Percentiles rank a stretch among this genome's conserved stretches.
Conservation (phyloP, 805 yeast genomes). For the Wickerhamomyces pijperi region DNA sequence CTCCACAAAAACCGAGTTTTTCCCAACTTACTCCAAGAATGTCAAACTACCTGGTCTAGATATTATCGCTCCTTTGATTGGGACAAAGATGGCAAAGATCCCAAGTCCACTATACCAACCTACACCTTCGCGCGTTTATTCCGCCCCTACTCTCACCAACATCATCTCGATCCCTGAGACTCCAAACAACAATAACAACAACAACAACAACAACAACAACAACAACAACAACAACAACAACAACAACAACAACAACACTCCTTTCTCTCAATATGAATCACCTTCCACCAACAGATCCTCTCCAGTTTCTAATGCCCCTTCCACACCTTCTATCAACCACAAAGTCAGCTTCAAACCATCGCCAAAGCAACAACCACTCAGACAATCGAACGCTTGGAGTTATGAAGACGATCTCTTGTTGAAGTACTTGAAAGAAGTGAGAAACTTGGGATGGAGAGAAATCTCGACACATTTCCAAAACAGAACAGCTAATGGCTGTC, state of each 20-base stretch:
- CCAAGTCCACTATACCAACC: not conserved
- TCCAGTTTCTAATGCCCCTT: constrained; percentile 1
- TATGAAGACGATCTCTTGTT: constrained; percentile 52
- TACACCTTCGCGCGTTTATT: not conserved
- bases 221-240: no score
- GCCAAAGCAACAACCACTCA: constrained; percentile 1
- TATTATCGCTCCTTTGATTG: not conserved
- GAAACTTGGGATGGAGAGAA: constrained; percentile 68
- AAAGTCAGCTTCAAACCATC: not conserved
- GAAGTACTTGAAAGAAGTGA: constrained; percentile 53
- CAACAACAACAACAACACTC: no score
- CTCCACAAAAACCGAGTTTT: not conserved
- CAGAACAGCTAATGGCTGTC: constrained; percentile 69
- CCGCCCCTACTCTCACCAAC: not conserved
- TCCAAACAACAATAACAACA: no score
- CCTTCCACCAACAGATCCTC: not conserved
- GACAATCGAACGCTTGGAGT: constrained; percentile 39
- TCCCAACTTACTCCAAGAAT: not conserved
- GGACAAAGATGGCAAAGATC: not conserved
- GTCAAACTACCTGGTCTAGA: not conserved
- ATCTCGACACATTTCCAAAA: constrained; percentile 55
- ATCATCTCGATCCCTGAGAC: not conserved
- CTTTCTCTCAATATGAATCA: no score
- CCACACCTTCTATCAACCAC: constrained; percentile 1
- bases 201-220: no score